Evolutionary conservation across 257 asterid genomes (phyloP), one percentile per base, ranked within the genome.

Genomic region (Verbascum thapsus): DNA sequence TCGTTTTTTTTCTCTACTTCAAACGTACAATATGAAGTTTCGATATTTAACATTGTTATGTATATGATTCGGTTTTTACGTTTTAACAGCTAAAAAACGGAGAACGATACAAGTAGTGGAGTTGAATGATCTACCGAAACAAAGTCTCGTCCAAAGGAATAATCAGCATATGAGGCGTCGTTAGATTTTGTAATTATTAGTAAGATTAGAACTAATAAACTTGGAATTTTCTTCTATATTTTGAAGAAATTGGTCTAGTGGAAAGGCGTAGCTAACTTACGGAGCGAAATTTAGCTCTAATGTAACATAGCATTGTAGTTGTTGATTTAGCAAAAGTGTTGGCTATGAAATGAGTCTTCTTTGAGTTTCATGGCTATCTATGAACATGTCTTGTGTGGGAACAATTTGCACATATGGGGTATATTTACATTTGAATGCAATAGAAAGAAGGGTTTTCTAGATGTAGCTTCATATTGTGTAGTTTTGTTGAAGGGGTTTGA

Each of bases 31-130:
- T n/a, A n/a, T n/a, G n/a, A n/a, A n/a, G 5, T 26, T 26, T 26
- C 32, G 32, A 5, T 26, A 26, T 5, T 26, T 5, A 5, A 26
- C 32, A 26, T 26, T 26, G n/a, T 5, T 26, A 26, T 26, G 5
- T 26, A 26, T 26, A 2, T 42, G 19, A 64, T 4, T 39, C n/a
- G 10, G 49, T 54, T 19, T 26, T 50, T 38, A 3, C 35, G 55
- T 18, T 7, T 43, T 26, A 67, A 71, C 80, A 92, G 97, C 91
- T 53, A 92, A 92, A 84, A 78, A 75, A 74, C 95, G 84, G 71
- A 71, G 96, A 56, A 91, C 91, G 12, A 79, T 91, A 58, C 96
- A 88, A 71, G 91, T 91, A 0, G 88, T 91, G 76, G 98, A 91
- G 76, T 74, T 86, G 72, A 85, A 49, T 1, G 96, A 91, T 76